Evolutionary conservation across 176 grass and related monocot species (phyloP), one percentile per base, ranked within the genome.

Genomic region (Neostapfia colusana): DNA sequence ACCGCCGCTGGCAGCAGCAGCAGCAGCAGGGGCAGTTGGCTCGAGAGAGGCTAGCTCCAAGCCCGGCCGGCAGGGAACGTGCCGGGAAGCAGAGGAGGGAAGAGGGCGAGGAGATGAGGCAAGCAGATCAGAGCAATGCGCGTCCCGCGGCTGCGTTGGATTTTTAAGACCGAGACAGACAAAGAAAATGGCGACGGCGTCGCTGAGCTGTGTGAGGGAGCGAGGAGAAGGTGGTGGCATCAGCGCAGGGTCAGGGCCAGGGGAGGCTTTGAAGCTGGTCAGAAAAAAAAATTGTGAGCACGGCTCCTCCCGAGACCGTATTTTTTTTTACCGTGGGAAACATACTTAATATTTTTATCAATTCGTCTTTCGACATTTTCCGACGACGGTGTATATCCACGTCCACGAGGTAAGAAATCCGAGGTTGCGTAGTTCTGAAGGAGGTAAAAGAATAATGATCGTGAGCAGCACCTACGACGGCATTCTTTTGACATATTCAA

Each of bases 171-270:
- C 28, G 41, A 66, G 73, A 78, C 73, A 78, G 75, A 79, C 7
- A 79, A 18, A 88, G 21, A 87, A 74, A 79, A 83, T 69, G 42
- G 49, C 64, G 51, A 50, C 34, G 76, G 8, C 64, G 86, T 63
- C 76, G 81, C 70, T 88, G 86, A 84, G 81, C 81, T 84, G 86
- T 79, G 76, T 38, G 72, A 74, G 25, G 25, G 13, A 5, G 36
- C 12, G 10, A 13, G 23, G 23, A 21, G 75, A 75, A 83, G 80
- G 69, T 83, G 80, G 86, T 88, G 80, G 75, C 67, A 72, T 31
- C 31, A 31, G 31, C 31, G 31, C 31, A 31, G 31, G 2, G 31
- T 26, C 43, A 37, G 43, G 76, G 56, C 17, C 23, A 12, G 34
- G 26, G 48, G 60, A 56, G 65, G 34, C 23, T 56, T 14, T 26